These are phyloP conservation scores for Sporothrix mexicana DNA, from an alignment of 2,329 filamentous ascomycete species.

Conservation along the genomic window DNA sequence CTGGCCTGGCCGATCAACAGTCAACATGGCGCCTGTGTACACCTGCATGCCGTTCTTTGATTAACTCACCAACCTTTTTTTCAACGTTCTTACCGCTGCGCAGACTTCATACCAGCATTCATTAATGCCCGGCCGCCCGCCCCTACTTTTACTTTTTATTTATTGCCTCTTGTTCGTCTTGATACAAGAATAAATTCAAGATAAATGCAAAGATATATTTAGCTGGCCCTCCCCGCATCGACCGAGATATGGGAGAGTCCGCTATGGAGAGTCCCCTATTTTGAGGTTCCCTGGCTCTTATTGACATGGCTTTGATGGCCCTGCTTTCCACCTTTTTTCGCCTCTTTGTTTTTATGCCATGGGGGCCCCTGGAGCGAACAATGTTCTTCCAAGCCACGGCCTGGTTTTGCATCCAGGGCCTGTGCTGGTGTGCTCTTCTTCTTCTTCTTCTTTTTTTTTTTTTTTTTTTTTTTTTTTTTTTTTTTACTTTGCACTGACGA, in stretches of 20 bases:
- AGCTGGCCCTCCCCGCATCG: background rate
- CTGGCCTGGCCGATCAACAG: background rate
- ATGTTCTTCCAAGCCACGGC: slow-evolving; percentile 17
- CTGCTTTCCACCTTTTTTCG: background rate
- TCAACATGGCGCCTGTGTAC: background rate
- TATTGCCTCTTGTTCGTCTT: background rate
- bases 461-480: too few species aligned
- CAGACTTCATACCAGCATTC: slow-evolving; percentile 17
- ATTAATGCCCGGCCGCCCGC: background rate
- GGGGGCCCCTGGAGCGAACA: slow-evolving; percentile 14
- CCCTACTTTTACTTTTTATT: too few species aligned
- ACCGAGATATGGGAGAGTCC: background rate
- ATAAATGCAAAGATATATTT: background rate
- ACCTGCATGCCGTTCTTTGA: background rate
- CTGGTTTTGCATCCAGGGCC: background rate
- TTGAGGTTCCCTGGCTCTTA: background rate
- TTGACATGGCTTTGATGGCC: slow-evolving; percentile 9
- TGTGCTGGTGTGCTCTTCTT: background rate
- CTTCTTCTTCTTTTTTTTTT: too few species aligned
- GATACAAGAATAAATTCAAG: slow-evolving; percentile 3
- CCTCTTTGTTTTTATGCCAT: too few species aligned
- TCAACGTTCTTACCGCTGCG: background rate
- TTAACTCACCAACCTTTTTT: background rate
- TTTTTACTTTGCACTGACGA: background rate
- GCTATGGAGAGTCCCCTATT: slow-evolving; percentile 8